These are phyloP conservation scores for Eutrema heterophyllum DNA, from an alignment of 345 rosid species.

Conservation along the genomic window DNA sequence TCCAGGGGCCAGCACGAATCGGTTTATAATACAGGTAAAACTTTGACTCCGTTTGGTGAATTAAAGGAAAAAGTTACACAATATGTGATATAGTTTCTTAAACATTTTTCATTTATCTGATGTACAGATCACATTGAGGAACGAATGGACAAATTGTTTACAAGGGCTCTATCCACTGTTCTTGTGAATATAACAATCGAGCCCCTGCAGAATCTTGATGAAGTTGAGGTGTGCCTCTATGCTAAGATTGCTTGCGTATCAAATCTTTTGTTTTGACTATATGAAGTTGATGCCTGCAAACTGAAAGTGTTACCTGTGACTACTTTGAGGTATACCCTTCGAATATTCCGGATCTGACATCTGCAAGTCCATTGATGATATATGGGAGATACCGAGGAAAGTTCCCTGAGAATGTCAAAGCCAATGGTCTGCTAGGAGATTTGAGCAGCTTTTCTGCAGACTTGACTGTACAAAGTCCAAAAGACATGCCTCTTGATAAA, in stretches of 20 bases:
- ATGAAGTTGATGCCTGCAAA: background rate
- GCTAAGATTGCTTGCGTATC: slow-evolving; percentile 5
- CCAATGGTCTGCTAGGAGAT: slow-evolving; percentile 56
- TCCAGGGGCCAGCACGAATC: slow-evolving; percentile 71
- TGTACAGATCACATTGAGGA: slow-evolving; percentile 58
- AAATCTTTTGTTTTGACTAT: background rate
- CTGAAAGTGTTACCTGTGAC: slow-evolving; percentile 13
- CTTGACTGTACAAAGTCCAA: slow-evolving; percentile 47
- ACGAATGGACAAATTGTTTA: slow-evolving; percentile 48
- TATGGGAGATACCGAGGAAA: slow-evolving; percentile 66
- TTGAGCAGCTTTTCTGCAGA: slow-evolving; percentile 46
- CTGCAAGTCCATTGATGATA: slow-evolving; percentile 45
- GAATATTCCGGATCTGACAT: slow-evolving; percentile 60
- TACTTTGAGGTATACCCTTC: slow-evolving; percentile 56
- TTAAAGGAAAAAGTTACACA: background rate
- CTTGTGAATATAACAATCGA: slow-evolving; percentile 62
- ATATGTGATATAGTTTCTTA: background rate
- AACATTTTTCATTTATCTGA: background rate
- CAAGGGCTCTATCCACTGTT: slow-evolving; percentile 47
- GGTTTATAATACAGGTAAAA: slow-evolving; percentile 42
- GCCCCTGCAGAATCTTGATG: slow-evolving; percentile 50
- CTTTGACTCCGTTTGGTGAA: background rate
- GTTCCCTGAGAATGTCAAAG: slow-evolving; percentile 51
- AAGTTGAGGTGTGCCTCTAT: slow-evolving; percentile 62
- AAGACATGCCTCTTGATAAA: slow-evolving; percentile 56